Evolutionary conservation across 1,139 yeast genomes (phyloP), one percentile per base, ranked within the genome.

Genomic region (Pneumocystis murina): DNA sequence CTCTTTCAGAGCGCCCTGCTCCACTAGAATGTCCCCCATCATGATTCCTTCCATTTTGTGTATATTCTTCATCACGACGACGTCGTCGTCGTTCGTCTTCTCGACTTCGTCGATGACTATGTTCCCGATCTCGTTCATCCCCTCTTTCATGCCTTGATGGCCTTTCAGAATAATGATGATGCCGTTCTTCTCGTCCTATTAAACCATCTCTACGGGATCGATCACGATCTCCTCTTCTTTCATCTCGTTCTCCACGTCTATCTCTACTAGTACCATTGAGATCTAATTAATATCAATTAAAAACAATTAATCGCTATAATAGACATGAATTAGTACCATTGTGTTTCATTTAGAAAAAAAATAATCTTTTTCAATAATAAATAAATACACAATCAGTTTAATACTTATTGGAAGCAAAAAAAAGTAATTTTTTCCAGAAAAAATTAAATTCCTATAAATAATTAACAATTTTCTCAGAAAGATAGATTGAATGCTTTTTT

Each of bases 271-370:
- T 4, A 43, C 38, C 38, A 35, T 60, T 41, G 48, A 62, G 7
- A 64, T 61, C 33, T 64, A 59, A 33, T 24, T 41, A 24, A 39
- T 64, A 16, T 64, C 66, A 33, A 8, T 59, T 6, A 67, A 65
- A 48, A 48, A n/a, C 24, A 48, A 48, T 24, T 4, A 24, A 48
- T 20, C 30, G 16, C 12, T 24, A 1, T 24, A 2, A n/a, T 12
- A 24, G 4, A 14, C 12, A 48, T 16, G 3, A 20, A 48, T n/a
- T 1, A 2, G 16, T 48, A 48, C 55, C 55, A 48, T 20, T 24
- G 14, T 30, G 28, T 48, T 20, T 48, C 55, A 48, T 48, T 48
- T 33, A 33, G 33, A 24, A 24, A 48, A 41, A 48, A 48, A 12
- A 14, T 14, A 6, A 33, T 33, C 33, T 16, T 24, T 48, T 43